Evolutionary conservation across 768 basidiomycete genomes (phyloP), one percentile per base, ranked within the genome.

Genomic region (Russula sp.): DNA sequence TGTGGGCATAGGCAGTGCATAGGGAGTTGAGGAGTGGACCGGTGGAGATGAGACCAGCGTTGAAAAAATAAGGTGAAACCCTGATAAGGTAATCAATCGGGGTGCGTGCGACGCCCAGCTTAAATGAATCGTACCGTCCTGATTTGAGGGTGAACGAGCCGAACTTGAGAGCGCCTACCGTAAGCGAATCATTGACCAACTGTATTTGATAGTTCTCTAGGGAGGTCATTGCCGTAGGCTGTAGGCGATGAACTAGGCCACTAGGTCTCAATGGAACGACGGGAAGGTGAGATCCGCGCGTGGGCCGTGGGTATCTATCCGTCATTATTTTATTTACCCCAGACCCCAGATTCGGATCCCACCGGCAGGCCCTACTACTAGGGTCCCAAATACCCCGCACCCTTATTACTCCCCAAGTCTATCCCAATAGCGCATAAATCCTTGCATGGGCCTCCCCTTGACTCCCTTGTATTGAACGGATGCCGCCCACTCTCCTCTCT

Each of bases 51-150:
- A 93, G 81, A 11, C 92, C 92, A 2, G 94, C 94, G 70, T 98
- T 98, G 81, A 98, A 94, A 75, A 98, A 99, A 77, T 98, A 98
- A 1, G 96, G 97, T 8, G 96, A 99, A 58, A 82, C 77, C 45
- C 67, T 68, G 51, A 37, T 13, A 39, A 6, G 91, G 74, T 2
- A 22, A 6, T 58, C 22, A 62, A 61, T 66, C 42, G 66, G 58
- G 13, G 50, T n/a, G 40, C 49, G 57, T 34, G 34, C 18, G 48
- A 49, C 22, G 34, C 11, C 9, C 31, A 20, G n/a, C 3, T 14
- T 51, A 34, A 16, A 60, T 27, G 20, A 57, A 45, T 61, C 87
- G 68, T 73, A 93, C 91, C 94, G 85, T 66, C 96, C 97, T 39
- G 92, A 94, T 82, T 98, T 99, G 61, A 98, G 82, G 1, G 87